Percentiles rank a stretch among this genome's conserved stretches.
Evolutionary conservation across 2,329 filamentous ascomycete species (phyloP).

Genomic region (Penicillium sp.): DNA sequence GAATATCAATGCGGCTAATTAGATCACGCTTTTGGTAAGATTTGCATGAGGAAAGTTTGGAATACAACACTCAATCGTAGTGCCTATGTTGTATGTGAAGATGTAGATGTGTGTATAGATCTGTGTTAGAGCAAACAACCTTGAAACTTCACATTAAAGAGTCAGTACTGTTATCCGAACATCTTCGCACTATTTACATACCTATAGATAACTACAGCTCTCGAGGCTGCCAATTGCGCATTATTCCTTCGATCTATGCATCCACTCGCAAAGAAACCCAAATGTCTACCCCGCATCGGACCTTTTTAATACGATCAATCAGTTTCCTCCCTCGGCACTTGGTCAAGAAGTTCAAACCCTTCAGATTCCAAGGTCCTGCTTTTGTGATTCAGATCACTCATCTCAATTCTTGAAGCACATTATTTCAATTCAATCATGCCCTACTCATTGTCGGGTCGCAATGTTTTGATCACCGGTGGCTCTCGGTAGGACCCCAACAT

Average conservation of each 20-base stretch:
- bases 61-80: no score
- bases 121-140: no score
- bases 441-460: constrained; percentile 60
- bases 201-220: no score
- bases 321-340: background rate
- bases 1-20: no score
- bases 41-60: no score
- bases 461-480: constrained; percentile 64
- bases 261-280: background rate
- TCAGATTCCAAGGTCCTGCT: background rate
- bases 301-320: background rate
- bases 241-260: background rate
- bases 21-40: no score
- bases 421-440: constrained; percentile 49
- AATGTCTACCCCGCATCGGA: background rate
- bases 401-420: background rate
- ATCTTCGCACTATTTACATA: no score
- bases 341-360: background rate
- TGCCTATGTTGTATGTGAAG: no score
- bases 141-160: no score
- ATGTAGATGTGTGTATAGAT: no score
- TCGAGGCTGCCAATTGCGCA: background rate
- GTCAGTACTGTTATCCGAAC: no score
- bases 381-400: background rate
- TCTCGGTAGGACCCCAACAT: constrained; percentile 52